These are phyloP conservation scores for Penicillium corylophilum DNA, from an alignment of 2,329 filamentous ascomycete genomes.

Conservation along the genomic window DNA sequence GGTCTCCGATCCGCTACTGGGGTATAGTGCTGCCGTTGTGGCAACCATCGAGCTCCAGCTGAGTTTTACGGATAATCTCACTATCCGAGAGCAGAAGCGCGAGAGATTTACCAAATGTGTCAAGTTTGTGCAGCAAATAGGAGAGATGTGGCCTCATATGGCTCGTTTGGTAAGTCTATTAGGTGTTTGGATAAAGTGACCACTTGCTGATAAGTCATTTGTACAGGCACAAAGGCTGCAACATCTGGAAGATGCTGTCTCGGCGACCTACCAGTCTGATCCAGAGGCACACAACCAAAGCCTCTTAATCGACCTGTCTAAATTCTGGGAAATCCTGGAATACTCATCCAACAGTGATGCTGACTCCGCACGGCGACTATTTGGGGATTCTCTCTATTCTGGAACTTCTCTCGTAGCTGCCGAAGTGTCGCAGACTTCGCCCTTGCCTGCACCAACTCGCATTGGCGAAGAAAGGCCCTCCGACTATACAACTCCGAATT, in stretches of 20 bases:
- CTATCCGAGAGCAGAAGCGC: slow-evolving; percentile 43
- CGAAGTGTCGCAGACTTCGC: slow-evolving; percentile 46
- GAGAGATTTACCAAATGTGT: slow-evolving; percentile 48
- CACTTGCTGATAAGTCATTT: not conserved
- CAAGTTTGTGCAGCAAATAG: slow-evolving; percentile 44
- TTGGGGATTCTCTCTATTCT: slow-evolving; percentile 42
- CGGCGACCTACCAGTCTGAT: slow-evolving; percentile 43
- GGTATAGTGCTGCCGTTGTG: slow-evolving; percentile 53
- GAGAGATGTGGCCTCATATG: slow-evolving; percentile 48
- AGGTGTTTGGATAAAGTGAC: not conserved
- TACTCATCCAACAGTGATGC: slow-evolving; percentile 46
- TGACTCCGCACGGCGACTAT: slow-evolving; percentile 38
- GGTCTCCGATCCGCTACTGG: slow-evolving; percentile 49
- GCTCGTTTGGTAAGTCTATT: slow-evolving; percentile 38
- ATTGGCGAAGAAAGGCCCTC: slow-evolving; percentile 26
- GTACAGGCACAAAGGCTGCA: slow-evolving; percentile 45
- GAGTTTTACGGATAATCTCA: slow-evolving; percentile 48
- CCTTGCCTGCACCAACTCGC: slow-evolving; percentile 45
- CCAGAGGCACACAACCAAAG: slow-evolving; percentile 35
- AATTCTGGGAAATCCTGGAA: slow-evolving; percentile 52
- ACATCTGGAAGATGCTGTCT: slow-evolving; percentile 45
- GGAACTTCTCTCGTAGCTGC: slow-evolving; percentile 26
- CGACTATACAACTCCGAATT: slow-evolving; percentile 20
- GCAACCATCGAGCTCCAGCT: slow-evolving; percentile 57
- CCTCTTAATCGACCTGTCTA: slow-evolving; percentile 47